Conservation (phyloP, 202 grass and related monocot genomes). For the Dendrocalamus latiflorus region DNA sequence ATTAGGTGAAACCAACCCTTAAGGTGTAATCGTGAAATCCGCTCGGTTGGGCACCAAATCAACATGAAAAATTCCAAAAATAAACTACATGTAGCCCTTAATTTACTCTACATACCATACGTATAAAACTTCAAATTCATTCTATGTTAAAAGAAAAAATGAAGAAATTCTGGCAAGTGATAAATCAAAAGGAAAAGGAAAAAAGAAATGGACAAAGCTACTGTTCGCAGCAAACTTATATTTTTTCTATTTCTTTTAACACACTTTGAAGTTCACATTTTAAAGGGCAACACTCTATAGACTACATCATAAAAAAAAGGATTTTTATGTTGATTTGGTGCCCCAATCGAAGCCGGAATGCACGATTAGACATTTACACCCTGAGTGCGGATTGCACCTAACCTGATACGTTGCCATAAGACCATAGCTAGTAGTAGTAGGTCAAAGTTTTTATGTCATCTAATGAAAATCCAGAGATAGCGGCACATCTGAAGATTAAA, state of each 20-base stretch:
- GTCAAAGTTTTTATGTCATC: neutral
- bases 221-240: neutral
- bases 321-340: no score
- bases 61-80: neutral
- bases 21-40: neutral
- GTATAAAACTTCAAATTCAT: neutral
- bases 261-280: no score
- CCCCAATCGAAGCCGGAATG: no score
- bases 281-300: no score
- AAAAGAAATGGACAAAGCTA: neutral
- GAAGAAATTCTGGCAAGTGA: neutral
- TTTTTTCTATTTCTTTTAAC: neutral
- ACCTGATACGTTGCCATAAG: neutral
- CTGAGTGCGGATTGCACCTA: neutral
- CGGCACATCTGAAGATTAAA: neutral
- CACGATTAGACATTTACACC: no score
- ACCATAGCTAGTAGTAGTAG: neutral
- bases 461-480: neutral
- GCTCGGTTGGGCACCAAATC: neutral
- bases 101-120: neutral
- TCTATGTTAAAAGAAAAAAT: neutral
- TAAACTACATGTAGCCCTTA: neutral
- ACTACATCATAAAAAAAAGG: no score
- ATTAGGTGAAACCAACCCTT: neutral
- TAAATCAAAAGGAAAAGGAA: neutral